phyloP scores from a whole-genome alignment of 2,329 filamentous ascomycete species.

The Alternaria atra region DNA sequence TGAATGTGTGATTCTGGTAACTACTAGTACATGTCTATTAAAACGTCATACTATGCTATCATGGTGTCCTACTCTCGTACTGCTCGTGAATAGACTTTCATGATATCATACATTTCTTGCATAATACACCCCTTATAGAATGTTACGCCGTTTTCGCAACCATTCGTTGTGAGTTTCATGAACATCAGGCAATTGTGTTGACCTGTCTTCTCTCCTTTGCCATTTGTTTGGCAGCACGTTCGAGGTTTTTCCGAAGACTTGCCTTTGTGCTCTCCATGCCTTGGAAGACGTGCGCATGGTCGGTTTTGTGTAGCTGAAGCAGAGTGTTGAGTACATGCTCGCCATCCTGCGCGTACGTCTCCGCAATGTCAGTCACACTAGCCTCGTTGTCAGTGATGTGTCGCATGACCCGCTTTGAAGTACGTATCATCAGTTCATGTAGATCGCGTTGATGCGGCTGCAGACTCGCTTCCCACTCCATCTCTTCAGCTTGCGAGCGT shows the following conservation, averaged over 20 bases:
- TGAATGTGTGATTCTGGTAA: background rate
- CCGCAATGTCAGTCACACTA: constrained; percentile 55
- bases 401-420: constrained; percentile 54
- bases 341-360: constrained; percentile 56
- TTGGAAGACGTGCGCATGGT: constrained; percentile 42
- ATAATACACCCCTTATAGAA: background rate
- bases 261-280: constrained; percentile 36
- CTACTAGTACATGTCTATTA: background rate
- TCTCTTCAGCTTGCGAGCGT: constrained; percentile 40
- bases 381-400: constrained; percentile 60
- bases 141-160: background rate
- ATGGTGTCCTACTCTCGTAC: background rate
- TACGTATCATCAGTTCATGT: constrained; percentile 50
- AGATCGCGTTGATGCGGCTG: constrained; percentile 52
- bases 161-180: background rate
- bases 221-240: constrained; percentile 17
- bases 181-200: background rate
- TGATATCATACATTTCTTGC: background rate
- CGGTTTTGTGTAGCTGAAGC: constrained; percentile 51
- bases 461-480: constrained; percentile 52
- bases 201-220: constrained; percentile 19
- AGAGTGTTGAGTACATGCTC: constrained; percentile 55
- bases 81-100: background rate
- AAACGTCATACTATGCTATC: background rate
- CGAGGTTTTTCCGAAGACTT: constrained; percentile 27